Evolutionary conservation across 441 rosid genomes (phyloP), one percentile per base, ranked within the genome.

Genomic region (Arabidopsis lyrata): DNA sequence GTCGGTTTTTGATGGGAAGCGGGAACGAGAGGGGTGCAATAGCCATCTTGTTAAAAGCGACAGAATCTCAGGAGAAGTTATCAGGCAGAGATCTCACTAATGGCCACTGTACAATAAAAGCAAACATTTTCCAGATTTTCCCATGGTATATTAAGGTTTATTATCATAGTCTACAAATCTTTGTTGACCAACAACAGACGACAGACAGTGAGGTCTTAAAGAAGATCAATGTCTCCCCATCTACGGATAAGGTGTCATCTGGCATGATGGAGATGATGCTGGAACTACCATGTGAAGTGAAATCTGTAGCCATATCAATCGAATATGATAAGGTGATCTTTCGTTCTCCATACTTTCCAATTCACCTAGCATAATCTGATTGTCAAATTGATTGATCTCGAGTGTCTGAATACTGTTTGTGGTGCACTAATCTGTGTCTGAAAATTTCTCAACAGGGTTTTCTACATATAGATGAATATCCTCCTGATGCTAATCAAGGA

Each of bases 401-500:
- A 3, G 66, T 65, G 9, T 24, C 39, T 44, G 24, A 45, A 59
- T 8, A 72, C 20, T 67, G 20, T 42, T 53, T 5, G 1, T 58
- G 32, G 7, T 18, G 20, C 12, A 68, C 78, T 71, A 55, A 72
- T 68, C 47, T 49, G 36, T 75, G 66, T 48, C 62, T 72, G 14
- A 68, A 60, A 35, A 15, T 80, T 69, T 63, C 13, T 63, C 56
- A 54, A 63, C 77, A 93, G 97, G 98, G 99, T 10, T 95, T 93
- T 77, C 81, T 95, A 64, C 98, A 90, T 80, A 88, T 93, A 50
- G 96, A 91, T 84, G 98, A 93, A 70, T 93, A 95, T 82, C 96
- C 97, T 54, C 97, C 99, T 4, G 97, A 93, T 90, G 99, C 98
- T 75, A 93, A 93, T 82, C 97, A 93, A 86, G 97, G 99, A 77